Conservation (phyloP, 2,329 filamentous ascomycete species). For the Penicillium sp. region DNA sequence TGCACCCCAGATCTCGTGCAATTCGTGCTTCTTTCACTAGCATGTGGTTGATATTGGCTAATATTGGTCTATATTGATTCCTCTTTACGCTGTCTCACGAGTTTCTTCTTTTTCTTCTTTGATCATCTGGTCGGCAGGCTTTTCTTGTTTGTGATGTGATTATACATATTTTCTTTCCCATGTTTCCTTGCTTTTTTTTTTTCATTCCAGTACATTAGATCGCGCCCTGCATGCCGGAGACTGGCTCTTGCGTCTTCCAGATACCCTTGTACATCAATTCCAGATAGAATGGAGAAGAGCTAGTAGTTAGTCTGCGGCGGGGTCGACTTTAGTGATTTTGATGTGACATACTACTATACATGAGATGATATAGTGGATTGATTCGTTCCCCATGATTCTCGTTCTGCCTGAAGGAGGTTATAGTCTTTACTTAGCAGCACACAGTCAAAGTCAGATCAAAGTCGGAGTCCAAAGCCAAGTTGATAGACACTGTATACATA, state of each 20-base stretch:
- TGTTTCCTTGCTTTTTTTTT: not conserved
- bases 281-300: conserved; percentile 27
- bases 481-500: not conserved
- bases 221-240: conserved; percentile 17
- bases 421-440: not conserved
- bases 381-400: not conserved
- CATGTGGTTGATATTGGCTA: conserved; percentile 15
- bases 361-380: not conserved
- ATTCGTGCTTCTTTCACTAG: conserved; percentile 22
- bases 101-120: conserved; percentile 14
- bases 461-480: not conserved
- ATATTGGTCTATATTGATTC: conserved; percentile 10
- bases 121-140: conserved; percentile 4
- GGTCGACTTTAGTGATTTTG: conserved; percentile 5
- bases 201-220: conserved; percentile 27
- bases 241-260: conserved; percentile 22
- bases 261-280: conserved; percentile 31
- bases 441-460: not conserved
- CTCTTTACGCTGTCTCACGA: conserved; percentile 25
- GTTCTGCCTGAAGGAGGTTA: too few relatives aligned
- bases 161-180: conserved; percentile 1
- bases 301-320: conserved; percentile 14
- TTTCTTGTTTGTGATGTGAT: conserved; percentile 7
- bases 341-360: conserved; percentile 12
- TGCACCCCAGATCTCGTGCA: conserved; percentile 21